phyloP scores from a whole-genome alignment of 306 rosid species.

The Neltuma alba region DNA sequence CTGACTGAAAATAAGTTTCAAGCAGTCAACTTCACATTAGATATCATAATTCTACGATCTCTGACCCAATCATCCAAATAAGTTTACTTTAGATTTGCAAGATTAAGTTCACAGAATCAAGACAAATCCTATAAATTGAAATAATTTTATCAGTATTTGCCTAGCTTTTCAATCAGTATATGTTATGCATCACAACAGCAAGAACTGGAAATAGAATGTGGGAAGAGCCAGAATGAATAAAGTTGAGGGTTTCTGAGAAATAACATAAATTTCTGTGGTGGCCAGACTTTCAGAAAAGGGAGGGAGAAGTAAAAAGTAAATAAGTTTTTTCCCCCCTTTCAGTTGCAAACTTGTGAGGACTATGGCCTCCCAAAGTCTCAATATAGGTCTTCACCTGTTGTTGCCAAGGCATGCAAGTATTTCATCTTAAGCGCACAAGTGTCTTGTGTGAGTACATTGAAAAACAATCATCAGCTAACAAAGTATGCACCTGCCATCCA shows the following conservation, averaged over 20 bases:
- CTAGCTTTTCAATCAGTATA: constrained; percentile 15
- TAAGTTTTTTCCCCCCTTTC: not conserved
- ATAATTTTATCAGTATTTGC: constrained; percentile 18
- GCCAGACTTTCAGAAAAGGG: not conserved
- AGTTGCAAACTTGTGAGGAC: too few relatives aligned
- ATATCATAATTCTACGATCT: not conserved
- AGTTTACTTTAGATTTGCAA: constrained; percentile 13
- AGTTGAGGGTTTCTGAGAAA: constrained; percentile 1
- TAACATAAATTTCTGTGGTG: constrained; percentile 10
- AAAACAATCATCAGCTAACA: constrained; percentile 17
- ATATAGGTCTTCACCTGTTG: not conserved
- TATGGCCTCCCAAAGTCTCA: too few relatives aligned
- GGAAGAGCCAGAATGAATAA: constrained; percentile 28
- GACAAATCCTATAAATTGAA: constrained; percentile 24
- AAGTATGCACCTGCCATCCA: too few relatives aligned
- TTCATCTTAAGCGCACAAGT: constrained; percentile 1
- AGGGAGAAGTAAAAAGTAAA: not conserved
- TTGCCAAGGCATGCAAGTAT: not conserved
- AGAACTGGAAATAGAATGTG: not conserved
- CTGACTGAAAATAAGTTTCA: constrained; percentile 21
- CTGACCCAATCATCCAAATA: not conserved
- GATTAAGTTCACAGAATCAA: not conserved
- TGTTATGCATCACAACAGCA: not conserved
- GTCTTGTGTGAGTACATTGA: not conserved
- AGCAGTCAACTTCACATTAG: not conserved